Percentiles rank a stretch among this genome's conserved stretches.
phyloP scores from a whole-genome alignment of 148 eudicot genomes.

The Dysphania ambrosioides region DNA sequence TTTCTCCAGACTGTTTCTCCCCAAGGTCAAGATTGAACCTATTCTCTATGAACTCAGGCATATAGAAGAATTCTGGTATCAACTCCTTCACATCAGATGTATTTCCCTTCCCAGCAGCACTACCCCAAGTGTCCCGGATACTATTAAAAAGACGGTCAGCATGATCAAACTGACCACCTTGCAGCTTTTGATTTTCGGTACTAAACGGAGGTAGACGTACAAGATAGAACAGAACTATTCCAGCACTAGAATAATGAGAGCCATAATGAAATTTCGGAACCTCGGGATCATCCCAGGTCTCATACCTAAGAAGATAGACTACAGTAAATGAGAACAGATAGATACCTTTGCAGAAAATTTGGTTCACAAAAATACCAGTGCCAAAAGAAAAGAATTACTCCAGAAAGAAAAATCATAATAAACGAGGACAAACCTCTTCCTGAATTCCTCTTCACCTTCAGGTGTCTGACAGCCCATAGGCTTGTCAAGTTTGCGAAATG shows the following conservation, averaged over 20 bases:
- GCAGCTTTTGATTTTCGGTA: conserved; percentile 86
- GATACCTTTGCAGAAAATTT: background rate
- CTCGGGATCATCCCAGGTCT: conserved; percentile 99
- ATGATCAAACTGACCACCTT: conserved; percentile 99
- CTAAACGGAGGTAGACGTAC: conserved; percentile 93
- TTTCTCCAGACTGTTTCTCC: conserved; percentile 98
- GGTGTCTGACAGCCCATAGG: conserved; percentile 97
- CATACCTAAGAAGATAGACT: conserved; percentile 50
- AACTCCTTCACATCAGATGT: conserved; percentile 98
- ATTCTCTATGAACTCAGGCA: conserved; percentile 95
- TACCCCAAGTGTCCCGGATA: conserved; percentile 82
- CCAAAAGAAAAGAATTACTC: background rate
- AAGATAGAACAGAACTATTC: conserved; percentile 96
- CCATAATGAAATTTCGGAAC: conserved; percentile 98
- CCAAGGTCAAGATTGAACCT: conserved; percentile 89
- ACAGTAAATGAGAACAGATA: background rate
- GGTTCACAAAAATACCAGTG: background rate
- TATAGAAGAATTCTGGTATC: conserved; percentile 95
- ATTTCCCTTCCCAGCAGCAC: conserved; percentile 98
- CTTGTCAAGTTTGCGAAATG: conserved; percentile 88
- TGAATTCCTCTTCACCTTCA: conserved; percentile 96
- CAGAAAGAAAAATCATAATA: background rate
- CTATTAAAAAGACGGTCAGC: conserved; percentile 99
- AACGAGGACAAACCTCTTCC: conserved; percentile 60
- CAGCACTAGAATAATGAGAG: conserved; percentile 99